Evolutionary conservation across 768 basidiomycete genomes (phyloP).

Genomic region (Cyathus striatus): DNA sequence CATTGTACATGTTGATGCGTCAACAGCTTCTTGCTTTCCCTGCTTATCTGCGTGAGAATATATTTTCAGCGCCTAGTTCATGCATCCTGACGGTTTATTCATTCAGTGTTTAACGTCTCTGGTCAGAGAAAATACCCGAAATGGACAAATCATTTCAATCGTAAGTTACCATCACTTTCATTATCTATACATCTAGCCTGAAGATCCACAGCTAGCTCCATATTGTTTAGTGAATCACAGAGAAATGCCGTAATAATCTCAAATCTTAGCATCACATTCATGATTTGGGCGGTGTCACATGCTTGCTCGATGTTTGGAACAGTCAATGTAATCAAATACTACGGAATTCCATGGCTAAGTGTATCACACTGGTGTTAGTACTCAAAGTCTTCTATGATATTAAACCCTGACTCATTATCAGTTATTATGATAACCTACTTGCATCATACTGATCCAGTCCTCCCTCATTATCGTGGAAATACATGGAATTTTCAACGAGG

Average conservation of each 20-base stretch:
- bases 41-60: conserved; percentile 47
- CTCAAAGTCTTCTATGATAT: no score
- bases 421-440: conserved; percentile 42
- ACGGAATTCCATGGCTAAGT: conserved; percentile 48
- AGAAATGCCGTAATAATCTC: conserved; percentile 50
- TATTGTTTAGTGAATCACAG: conserved; percentile 51
- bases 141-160: conserved; percentile 65
- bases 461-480: conserved; percentile 42
- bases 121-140: conserved; percentile 55
- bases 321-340: conserved; percentile 40
- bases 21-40: conserved; percentile 59
- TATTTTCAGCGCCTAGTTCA: neutral
- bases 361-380: conserved; percentile 55
- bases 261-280: conserved; percentile 48
- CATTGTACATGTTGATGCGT: conserved; percentile 47
- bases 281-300: conserved; percentile 34
- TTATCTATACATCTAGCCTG: conserved; percentile 1
- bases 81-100: conserved; percentile 1
- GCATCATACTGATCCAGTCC: conserved; percentile 43
- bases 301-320: conserved; percentile 32
- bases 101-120: conserved; percentile 58
- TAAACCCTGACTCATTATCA: no score
- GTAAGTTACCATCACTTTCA: conserved; percentile 34
- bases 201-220: conserved; percentile 37
- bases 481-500: conserved; percentile 47